Percentiles rank a stretch among this genome's conserved stretches.
phyloP scores from a whole-genome alignment of 2,329 filamentous ascomycete genomes.

The Helicocarpus griseus region DNA sequence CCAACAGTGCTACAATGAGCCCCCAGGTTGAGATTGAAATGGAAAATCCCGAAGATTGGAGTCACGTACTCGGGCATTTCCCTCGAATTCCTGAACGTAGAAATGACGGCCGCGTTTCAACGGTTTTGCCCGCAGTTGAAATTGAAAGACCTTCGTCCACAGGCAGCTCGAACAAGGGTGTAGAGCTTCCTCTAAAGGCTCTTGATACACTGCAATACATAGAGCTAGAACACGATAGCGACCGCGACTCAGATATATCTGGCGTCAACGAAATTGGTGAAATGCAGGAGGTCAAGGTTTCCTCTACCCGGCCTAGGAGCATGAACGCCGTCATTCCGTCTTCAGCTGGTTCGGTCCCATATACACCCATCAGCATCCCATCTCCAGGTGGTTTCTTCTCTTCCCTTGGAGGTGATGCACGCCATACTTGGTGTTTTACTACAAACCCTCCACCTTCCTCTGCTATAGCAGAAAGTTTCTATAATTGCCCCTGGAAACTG shows the following conservation, averaged over 20 bases:
- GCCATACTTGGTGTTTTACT: conserved; percentile 71
- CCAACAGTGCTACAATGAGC: conserved; percentile 15
- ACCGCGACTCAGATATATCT: conserved; percentile 31
- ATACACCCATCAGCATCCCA: conserved; percentile 77
- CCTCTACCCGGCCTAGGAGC: conserved; percentile 38
- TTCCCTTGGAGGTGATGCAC: conserved; percentile 63
- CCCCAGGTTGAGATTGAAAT: conserved; percentile 30
- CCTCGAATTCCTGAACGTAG: conserved; percentile 27
- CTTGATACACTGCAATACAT: conserved; percentile 71
- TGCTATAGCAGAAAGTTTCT: conserved; percentile 85
- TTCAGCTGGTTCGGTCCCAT: conserved; percentile 53
- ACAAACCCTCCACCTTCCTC: conserved; percentile 61
- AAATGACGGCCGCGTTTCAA: conserved; percentile 15
- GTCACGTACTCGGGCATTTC: conserved; percentile 32
- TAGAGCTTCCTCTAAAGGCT: conserved; percentile 68
- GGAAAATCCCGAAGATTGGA: conserved; percentile 51
- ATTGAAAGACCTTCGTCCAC: conserved; percentile 15
- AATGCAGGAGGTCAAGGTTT: conserved; percentile 51
- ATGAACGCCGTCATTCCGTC: conserved; percentile 39
- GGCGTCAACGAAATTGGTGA: conserved; percentile 43
- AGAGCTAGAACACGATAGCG: conserved; percentile 41
- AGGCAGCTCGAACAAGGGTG: conserved; percentile 38
- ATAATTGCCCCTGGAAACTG: conserved; percentile 67
- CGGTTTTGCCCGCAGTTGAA: conserved; percentile 7
- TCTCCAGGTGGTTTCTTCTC: conserved; percentile 90